Conservation (phyloP, 768 basidiomycete species). For the Daedaleopsis nitida region DNA sequence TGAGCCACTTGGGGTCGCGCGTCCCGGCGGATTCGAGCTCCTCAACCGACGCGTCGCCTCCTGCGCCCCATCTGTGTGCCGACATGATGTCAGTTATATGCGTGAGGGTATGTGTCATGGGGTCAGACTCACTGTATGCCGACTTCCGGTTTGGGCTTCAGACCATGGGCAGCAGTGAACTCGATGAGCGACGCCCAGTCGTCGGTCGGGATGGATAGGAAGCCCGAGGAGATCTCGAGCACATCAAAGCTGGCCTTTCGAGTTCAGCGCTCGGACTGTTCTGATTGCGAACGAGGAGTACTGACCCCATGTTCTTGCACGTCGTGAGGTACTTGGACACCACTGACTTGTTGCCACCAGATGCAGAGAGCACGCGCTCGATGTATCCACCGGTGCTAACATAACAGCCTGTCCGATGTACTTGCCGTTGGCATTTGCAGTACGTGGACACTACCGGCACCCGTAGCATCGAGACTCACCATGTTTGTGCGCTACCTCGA, state of each 20-base stretch:
- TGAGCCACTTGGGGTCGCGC: constrained; percentile 42
- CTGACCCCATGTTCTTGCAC: constrained; percentile 41
- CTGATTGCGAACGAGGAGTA: neutral
- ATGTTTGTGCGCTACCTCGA: constrained; percentile 44
- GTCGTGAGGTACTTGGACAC: constrained; percentile 39
- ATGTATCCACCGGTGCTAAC: constrained; percentile 48
- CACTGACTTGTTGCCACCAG: constrained; percentile 34
- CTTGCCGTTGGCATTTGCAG: no score
- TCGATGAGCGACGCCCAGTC: constrained; percentile 46
- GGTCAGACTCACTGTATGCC: constrained; percentile 35
- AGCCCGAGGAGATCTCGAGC: constrained; percentile 45
- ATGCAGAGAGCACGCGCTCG: constrained; percentile 39
- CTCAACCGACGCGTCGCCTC: constrained; percentile 41
- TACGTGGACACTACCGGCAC: no score
- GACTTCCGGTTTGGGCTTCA: constrained; percentile 48
- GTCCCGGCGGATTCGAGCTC: constrained; percentile 44
- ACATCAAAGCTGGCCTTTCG: constrained; percentile 42
- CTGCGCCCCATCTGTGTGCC: constrained; percentile 38
- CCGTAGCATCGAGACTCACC: constrained; percentile 13
- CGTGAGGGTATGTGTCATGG: neutral
- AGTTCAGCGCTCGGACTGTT: no score
- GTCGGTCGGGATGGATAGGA: constrained; percentile 47
- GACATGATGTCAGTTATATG: constrained; percentile 6
- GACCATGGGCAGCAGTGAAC: constrained; percentile 38
- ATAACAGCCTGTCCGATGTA: constrained; percentile 27